A percentile compares a stretch with the other conserved stretches of the same genome.
These are phyloP conservation scores for Rutidosis leptorrhynchoides DNA, from an alignment of 129 eudicot species.

Conservation along the genomic window DNA sequence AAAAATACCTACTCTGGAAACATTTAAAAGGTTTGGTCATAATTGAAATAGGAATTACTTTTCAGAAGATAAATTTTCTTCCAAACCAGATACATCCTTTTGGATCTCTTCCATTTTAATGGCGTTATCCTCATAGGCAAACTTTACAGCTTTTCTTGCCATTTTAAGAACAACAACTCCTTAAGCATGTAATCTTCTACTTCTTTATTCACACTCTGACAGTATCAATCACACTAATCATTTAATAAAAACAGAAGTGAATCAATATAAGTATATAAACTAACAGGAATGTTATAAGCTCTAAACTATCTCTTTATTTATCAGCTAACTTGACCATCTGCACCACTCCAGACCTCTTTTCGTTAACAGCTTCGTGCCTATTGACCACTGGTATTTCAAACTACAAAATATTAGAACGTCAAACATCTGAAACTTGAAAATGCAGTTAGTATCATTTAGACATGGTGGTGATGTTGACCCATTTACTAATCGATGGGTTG, in stretches of 20 bases:
- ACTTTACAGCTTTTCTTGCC: constrained; percentile 85
- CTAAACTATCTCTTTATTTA: constrained; percentile 90
- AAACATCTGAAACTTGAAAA: too few relatives aligned
- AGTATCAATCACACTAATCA: constrained; percentile 7
- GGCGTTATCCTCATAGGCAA: constrained; percentile 67
- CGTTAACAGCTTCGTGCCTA: constrained; percentile 86
- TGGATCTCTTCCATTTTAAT: constrained; percentile 48
- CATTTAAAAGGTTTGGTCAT: too few relatives aligned
- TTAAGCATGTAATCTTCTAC: constrained; percentile 93
- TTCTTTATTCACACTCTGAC: constrained; percentile 84
- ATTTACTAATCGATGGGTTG: too few relatives aligned
- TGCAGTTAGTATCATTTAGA: too few relatives aligned
- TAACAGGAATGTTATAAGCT: constrained; percentile 39
- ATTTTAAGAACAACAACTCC: constrained; percentile 74
- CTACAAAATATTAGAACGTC: too few relatives aligned
- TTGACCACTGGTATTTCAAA: too few relatives aligned
- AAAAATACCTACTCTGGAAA: not conserved
- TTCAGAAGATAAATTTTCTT: constrained; percentile 62
- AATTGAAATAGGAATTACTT: constrained; percentile 59
- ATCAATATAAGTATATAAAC: not conserved
- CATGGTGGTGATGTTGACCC: too few relatives aligned
- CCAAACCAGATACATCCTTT: constrained; percentile 41
- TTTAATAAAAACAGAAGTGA: not conserved
- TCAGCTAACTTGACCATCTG: constrained; percentile 97
- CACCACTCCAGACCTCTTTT: constrained; percentile 87